These are phyloP conservation scores for Xylaria sp. DNA, from an alignment of 2,329 filamentous ascomycete genomes.

Conservation along the genomic window DNA sequence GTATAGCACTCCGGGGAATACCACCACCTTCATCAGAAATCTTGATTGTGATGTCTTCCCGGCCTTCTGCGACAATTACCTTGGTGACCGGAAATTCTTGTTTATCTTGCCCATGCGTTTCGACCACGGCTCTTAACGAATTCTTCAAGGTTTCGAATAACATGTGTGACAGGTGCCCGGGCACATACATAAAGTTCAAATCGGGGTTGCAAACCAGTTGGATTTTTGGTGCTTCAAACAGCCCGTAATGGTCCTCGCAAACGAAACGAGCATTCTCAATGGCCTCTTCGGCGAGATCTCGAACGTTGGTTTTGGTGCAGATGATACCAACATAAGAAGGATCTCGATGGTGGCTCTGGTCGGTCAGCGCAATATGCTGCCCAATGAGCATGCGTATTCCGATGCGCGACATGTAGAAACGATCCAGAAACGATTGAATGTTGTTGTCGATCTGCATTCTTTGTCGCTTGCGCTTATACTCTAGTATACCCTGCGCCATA, in stretches of 20 bases:
- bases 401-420: slow-evolving; percentile 99
- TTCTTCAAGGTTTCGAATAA: slow-evolving; percentile 99
- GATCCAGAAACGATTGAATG: slow-evolving; percentile 96
- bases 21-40: slow-evolving; percentile 96
- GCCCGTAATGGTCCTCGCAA: slow-evolving; percentile 96
- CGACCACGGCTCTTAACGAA: slow-evolving; percentile 93
- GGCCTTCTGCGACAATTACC: slow-evolving; percentile 95
- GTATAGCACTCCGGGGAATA: slow-evolving; percentile 90
- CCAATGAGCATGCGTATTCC: slow-evolving; percentile 99
- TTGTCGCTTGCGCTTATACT: slow-evolving; percentile 96
- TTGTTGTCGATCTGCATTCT: slow-evolving; percentile 98
- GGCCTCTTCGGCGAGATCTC: slow-evolving; percentile 91
- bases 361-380: slow-evolving; percentile 95
- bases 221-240: slow-evolving; percentile 96
- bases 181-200: slow-evolving; percentile 99
- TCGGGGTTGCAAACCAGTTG: slow-evolving; percentile 95
- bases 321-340: slow-evolving; percentile 98
- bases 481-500: slow-evolving; percentile 95
- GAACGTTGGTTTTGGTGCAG: slow-evolving; percentile 97
- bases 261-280: slow-evolving; percentile 99
- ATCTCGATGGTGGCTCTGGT: slow-evolving; percentile 87
- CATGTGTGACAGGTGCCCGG: slow-evolving; percentile 98
- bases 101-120: slow-evolving; percentile 92
- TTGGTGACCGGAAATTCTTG: slow-evolving; percentile 97
- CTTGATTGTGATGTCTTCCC: slow-evolving; percentile 99